A percentile compares a stretch with the other conserved stretches of the same genome.
These are phyloP conservation scores for Stagonosporopsis vannaccii DNA, from an alignment of 2,329 filamentous ascomycete genomes.

Conservation along the genomic window DNA sequence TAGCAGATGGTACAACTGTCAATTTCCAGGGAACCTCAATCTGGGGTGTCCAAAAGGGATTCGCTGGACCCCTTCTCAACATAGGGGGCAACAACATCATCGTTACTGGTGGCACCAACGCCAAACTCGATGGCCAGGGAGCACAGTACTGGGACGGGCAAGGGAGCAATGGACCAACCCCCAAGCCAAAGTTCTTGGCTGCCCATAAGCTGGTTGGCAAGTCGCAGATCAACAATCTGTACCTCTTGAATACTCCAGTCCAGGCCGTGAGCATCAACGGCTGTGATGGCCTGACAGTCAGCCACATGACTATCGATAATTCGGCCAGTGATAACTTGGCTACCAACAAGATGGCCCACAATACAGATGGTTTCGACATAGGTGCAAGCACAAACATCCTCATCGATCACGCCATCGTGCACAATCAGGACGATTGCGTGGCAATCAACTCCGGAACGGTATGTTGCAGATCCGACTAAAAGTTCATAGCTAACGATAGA, in stretches of 20 bases:
- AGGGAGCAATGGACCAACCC: constrained; percentile 56
- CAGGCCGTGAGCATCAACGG: constrained; percentile 58
- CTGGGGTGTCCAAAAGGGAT: constrained; percentile 35
- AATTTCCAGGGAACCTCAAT: constrained; percentile 43
- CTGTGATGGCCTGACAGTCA: constrained; percentile 52
- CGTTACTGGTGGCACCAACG: constrained; percentile 49
- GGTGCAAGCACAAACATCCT: constrained; percentile 50
- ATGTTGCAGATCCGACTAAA: background rate
- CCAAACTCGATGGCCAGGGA: constrained; percentile 32
- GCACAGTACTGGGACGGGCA: constrained; percentile 39
- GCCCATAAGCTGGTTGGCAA: constrained; percentile 19
- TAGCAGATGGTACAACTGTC: constrained; percentile 53
- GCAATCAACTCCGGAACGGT: constrained; percentile 62
- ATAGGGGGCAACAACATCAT: constrained; percentile 50
- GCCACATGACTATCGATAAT: constrained; percentile 61
- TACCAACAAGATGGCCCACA: constrained; percentile 41
- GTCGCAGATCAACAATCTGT: constrained; percentile 52
- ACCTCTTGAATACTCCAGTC: constrained; percentile 61
- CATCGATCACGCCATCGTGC: constrained; percentile 56
- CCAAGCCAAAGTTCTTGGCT: constrained; percentile 28
- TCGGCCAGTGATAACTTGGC: constrained; percentile 18
- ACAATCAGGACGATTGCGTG: constrained; percentile 66
- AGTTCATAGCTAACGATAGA: background rate
- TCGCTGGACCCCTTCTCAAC: constrained; percentile 42
- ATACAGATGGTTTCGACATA: constrained; percentile 65